Percentiles rank a stretch among this genome's conserved stretches.
Conservation (phyloP, 306 rosid species). For the Vigna trinervia region DNA sequence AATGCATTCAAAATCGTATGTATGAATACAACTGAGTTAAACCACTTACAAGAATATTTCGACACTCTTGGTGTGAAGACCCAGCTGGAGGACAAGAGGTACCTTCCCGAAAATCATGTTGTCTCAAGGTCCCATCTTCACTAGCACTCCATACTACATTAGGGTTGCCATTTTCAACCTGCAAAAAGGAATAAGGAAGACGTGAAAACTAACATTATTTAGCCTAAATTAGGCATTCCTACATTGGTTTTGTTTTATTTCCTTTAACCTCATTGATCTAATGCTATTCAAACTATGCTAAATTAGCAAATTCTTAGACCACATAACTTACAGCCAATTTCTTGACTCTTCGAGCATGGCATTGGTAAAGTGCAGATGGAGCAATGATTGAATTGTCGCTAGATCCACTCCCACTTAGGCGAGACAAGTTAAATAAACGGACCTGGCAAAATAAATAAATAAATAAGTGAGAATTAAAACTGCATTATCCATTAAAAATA, state of each 20-base stretch:
- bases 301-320: constrained; percentile 36
- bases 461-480: constrained; percentile 26
- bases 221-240: constrained; percentile 13
- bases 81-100: constrained; percentile 89
- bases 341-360: constrained; percentile 94
- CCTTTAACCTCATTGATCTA: constrained; percentile 13
- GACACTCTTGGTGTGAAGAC: constrained; percentile 90
- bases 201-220: constrained; percentile 36
- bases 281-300: constrained; percentile 33
- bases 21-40: constrained; percentile 27
- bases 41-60: constrained; percentile 76
- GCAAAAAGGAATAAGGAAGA: constrained; percentile 43
- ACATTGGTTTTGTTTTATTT: constrained; percentile 7
- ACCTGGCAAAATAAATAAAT: constrained; percentile 65
- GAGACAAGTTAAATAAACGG: constrained; percentile 85
- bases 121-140: constrained; percentile 99
- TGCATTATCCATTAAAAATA: constrained; percentile 1
- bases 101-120: constrained; percentile 94
- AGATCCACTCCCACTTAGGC: constrained; percentile 60
- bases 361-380: constrained; percentile 76
- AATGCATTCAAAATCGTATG: constrained; percentile 14
- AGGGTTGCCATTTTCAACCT: constrained; percentile 98
- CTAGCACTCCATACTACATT: constrained; percentile 99
- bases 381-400: constrained; percentile 61
- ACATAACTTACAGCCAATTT: constrained; percentile 87